A percentile compares a stretch with the other conserved stretches of the same genome.
phyloP scores from a whole-genome alignment of 176 grass and related monocot genomes.

The Eleusine coracana region DNA sequence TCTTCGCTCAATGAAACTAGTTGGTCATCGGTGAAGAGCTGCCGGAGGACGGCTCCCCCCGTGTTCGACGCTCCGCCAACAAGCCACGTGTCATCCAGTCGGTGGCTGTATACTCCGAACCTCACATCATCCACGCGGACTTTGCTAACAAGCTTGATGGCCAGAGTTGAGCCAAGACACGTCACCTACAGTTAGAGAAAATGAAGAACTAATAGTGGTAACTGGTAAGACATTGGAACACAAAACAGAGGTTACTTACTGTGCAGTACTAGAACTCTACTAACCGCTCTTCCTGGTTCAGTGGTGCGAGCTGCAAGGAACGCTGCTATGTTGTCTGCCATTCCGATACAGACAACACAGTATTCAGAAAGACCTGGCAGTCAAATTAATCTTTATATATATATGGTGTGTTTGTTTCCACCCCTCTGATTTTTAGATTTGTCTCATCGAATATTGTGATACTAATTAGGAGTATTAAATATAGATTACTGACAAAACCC shows the following conservation, averaged over 20 bases:
- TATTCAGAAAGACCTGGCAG: constrained; percentile 51
- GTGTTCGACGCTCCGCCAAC: constrained; percentile 85
- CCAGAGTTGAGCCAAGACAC: constrained; percentile 68
- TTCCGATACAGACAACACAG: constrained; percentile 68
- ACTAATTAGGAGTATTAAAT: too few relatives aligned
- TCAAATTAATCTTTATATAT: background rate
- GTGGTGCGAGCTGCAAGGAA: constrained; percentile 68
- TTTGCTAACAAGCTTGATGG: constrained; percentile 77
- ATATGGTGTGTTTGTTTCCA: too few relatives aligned
- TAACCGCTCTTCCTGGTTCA: constrained; percentile 66
- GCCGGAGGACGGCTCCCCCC: constrained; percentile 64
- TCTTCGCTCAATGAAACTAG: constrained; percentile 47
- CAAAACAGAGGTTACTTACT: too few relatives aligned
- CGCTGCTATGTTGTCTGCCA: constrained; percentile 82
- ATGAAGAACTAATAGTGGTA: background rate
- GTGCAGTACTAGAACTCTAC: background rate
- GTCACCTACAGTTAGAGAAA: background rate
- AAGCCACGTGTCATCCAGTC: constrained; percentile 72
- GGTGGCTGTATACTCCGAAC: constrained; percentile 87
- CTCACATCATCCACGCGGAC: constrained; percentile 62
- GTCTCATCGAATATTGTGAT: too few relatives aligned
- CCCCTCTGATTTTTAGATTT: too few relatives aligned
- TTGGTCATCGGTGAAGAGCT: constrained; percentile 65
- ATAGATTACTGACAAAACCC: too few relatives aligned
- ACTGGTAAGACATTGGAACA: background rate